Evolutionary conservation across 495 filamentous ascomycete species (phyloP).

Genomic region (Aspergillus homomorphus): DNA sequence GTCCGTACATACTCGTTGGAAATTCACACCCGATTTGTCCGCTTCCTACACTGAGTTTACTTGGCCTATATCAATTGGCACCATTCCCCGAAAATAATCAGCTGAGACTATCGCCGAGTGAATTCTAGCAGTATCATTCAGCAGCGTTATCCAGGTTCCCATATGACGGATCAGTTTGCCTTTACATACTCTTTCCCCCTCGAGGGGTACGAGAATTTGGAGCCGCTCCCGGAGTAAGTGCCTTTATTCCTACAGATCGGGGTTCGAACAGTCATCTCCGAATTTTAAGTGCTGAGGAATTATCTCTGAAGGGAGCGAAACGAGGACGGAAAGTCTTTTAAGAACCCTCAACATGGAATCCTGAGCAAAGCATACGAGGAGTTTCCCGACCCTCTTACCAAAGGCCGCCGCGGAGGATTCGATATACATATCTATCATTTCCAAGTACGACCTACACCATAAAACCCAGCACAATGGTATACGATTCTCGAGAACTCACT

Average conservation of each 20-base stretch:
- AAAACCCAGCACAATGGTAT: not conserved
- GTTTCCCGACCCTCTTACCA: constrained; percentile 63
- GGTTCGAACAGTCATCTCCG: too few relatives aligned
- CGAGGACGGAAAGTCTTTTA: constrained; percentile 65
- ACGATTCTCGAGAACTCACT: not conserved
- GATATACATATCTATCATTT: constrained; percentile 84
- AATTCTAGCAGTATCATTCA: too few relatives aligned
- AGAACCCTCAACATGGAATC: constrained; percentile 54
- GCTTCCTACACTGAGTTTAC: too few relatives aligned
- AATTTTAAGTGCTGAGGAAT: too few relatives aligned
- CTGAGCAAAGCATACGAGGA: constrained; percentile 62
- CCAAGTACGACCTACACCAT: constrained; percentile 43
- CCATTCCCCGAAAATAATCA: too few relatives aligned
- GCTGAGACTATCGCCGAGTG: too few relatives aligned
- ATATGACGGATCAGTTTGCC: constrained; percentile 39
- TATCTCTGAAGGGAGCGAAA: constrained; percentile 33
- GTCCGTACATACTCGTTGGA: not conserved
- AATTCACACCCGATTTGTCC: too few relatives aligned
- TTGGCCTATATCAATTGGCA: too few relatives aligned
- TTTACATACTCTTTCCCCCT: constrained; percentile 62
- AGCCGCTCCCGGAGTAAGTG: constrained; percentile 60
- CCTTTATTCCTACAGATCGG: too few relatives aligned
- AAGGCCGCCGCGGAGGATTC: constrained; percentile 57
- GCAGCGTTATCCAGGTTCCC: not conserved
- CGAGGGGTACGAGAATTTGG: constrained; percentile 59